Evolutionary conservation across 768 basidiomycete species (phyloP), one percentile per base, ranked within the genome.

Genomic region (Boletus edulis): DNA sequence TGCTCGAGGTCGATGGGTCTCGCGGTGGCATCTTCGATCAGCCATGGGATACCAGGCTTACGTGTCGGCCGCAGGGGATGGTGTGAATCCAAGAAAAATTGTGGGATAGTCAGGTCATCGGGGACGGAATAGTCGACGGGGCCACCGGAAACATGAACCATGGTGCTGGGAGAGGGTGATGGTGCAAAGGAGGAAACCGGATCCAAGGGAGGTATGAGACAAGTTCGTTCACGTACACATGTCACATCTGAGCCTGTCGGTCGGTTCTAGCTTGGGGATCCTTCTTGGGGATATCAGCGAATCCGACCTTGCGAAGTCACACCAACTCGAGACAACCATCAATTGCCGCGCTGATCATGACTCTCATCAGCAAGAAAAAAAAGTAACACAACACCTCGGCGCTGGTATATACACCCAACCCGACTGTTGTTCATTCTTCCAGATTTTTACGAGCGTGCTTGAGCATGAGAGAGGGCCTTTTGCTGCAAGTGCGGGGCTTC

Each of bases 41-140:
- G 72, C 77, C 80, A 86, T 9, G 85, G 83, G 8, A 69, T 62
- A 35, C 73, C 71, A 0, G 68, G 56, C 20, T 75, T 76, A 48
- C 84, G 73, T 11, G 62, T n/a, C 0, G 85, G 85, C 39, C 79
- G 65, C 9, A 73, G 49, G 9, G 75, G 68, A 41, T 79, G 72
- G 22, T 70, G 65, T 22, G 63, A 66, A 49, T 81, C 78, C 17
- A 88, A 74, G 43, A 88, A 74, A 64, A 88, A 88, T 67, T 88
- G 87, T 8, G 86, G 80, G 10, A 88, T 73, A 20, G 80, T 81
- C 39, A 87, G 69, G 68, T 87, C 67, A 60, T 87, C 84, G 15
- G 86, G 86, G 50, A 86, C 81, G 38, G 61, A 60, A 49, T 73
- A 72, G 45, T 78, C 62, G 13, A 70, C 51, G 39, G 58, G 51